Base-by-base conservation (phyloP, 805 yeast species). In the Schizosaccharomyces pombe region DNA sequence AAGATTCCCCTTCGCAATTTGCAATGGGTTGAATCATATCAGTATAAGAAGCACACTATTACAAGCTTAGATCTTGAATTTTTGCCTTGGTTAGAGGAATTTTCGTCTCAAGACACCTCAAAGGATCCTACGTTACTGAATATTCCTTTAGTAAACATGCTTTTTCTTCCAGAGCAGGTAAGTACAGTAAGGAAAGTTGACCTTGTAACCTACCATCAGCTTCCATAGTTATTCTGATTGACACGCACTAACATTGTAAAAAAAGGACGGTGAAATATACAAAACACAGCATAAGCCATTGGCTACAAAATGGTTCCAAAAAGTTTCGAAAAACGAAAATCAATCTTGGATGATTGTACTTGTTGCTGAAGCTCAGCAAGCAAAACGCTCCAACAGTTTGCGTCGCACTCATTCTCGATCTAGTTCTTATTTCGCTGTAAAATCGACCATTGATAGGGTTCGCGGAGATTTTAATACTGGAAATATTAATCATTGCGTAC, bases 1-100 rank as follows among this genome's bases (percentile, higher is more conserved):
- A 43, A 43, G 26, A 19, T 22, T 24, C 49, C 49, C 8, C 26
- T 43, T 22, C 49, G 49, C 3, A 43, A 43, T 11, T 8, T 43
- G 26, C 49, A 43, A 22, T 43, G 49, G 49, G 49, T 43, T 4
- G 49, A 43, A 22, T 43, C 49, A 22, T 43, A 22, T 43, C 49
- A 43, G 14, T 22, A 43, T 22, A 19, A 22, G 11, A 19, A 26
- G 4, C 49, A 43, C 11, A 22, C 26, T 43, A 26, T 43, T 24
- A 43, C 49, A 24, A 43, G 49, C 14, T 22, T 43, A 12, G 49
- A 43, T 16, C 28, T 43, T 43, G 49, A 43, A 26, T 43, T 43
- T n/a, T n/a, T 43, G 19, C 49, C 49, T 16, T 43, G 49, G 49
- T 19, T 22, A 5, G 49, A 43, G 26, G 16, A 26, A 22, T 43